Base-by-base conservation (phyloP, 2,329 filamentous ascomycete genomes). In the Botrytis hyacinthi region DNA sequence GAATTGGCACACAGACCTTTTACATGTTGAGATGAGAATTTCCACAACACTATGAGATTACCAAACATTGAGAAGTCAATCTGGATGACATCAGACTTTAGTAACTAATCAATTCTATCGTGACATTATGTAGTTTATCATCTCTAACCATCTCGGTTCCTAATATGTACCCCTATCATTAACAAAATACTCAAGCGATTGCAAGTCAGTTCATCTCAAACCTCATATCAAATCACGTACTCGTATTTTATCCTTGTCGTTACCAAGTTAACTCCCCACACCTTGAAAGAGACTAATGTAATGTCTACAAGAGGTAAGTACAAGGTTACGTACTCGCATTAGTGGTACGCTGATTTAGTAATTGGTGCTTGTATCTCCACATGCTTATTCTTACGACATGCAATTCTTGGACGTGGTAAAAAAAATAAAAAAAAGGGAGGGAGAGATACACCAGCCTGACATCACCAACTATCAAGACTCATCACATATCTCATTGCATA, bases 311-410 rank as follows among this genome's bases (percentile, higher is more conserved):
- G 26, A 6, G 42, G 57, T 35, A 54, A 42, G 46, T 20, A 59
- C 32, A 44, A 72, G 62, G 51, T 59, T 60, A 59, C 40, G 60
- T 37, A 61, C 68, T 48, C 44, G 62, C 62, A 68, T 72, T 72
- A 72, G 62, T 68, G n/a, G 20, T 59, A 26, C 59, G 37, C 16
- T n/a, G 7, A 14, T 16, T 35, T 68, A 35, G 51, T 60, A 37
- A 54, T 59, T 72, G 70, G 62, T 29, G 42, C 35, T 16, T 26
- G n/a, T 44, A 51, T 57, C 62, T 66, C 70, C 48, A 66, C 54
- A 66, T 68, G 62, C 62, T 72, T 72, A 72, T 72, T 72, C 67
- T 20, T 68, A 72, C 70, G 70, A 72, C 70, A 66, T 46, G 32
- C 57, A n/a, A 60, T 46, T 32, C 54, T 54, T 48, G 29, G n/a